These are phyloP conservation scores for Penicillium diatomitis DNA, from an alignment of 495 filamentous ascomycete genomes.

Conservation along the genomic window DNA sequence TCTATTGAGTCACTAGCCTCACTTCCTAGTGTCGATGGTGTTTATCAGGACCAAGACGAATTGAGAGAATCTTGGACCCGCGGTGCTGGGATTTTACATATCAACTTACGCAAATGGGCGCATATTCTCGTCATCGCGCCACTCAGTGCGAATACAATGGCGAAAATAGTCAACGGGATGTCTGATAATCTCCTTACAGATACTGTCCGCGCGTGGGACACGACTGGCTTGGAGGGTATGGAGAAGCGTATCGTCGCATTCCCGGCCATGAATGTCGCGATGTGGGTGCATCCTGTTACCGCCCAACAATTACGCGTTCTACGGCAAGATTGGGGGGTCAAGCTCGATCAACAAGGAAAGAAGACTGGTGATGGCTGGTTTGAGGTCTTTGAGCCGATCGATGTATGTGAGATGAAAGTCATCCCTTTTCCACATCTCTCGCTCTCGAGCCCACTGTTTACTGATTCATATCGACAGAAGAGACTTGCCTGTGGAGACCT, in stretches of 20 bases:
- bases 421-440: neutral
- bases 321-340: slow-evolving; percentile 60
- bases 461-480: slow-evolving; percentile 38
- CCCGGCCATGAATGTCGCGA: slow-evolving; percentile 79
- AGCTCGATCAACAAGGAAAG: slow-evolving; percentile 27
- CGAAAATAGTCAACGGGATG: slow-evolving; percentile 62
- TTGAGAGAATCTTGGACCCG: slow-evolving; percentile 66
- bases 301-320: slow-evolving; percentile 57
- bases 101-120: slow-evolving; percentile 74
- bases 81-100: slow-evolving; percentile 60
- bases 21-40: slow-evolving; percentile 55
- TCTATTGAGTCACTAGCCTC: slow-evolving; percentile 38
- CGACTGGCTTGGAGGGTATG: slow-evolving; percentile 47
- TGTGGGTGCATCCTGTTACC: slow-evolving; percentile 84
- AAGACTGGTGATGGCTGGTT: slow-evolving; percentile 55
- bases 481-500: slow-evolving; percentile 73
- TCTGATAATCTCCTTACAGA: slow-evolving; percentile 59
- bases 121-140: slow-evolving; percentile 75
- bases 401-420: neutral
- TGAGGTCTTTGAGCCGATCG: slow-evolving; percentile 56
- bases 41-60: slow-evolving; percentile 73
- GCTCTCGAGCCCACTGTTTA: neutral
- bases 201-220: slow-evolving; percentile 86
- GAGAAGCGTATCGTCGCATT: slow-evolving; percentile 28
- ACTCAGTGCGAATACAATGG: slow-evolving; percentile 68